Conservation (phyloP, 805 yeast genomes). For the Brettanomyces custersianus region DNA sequence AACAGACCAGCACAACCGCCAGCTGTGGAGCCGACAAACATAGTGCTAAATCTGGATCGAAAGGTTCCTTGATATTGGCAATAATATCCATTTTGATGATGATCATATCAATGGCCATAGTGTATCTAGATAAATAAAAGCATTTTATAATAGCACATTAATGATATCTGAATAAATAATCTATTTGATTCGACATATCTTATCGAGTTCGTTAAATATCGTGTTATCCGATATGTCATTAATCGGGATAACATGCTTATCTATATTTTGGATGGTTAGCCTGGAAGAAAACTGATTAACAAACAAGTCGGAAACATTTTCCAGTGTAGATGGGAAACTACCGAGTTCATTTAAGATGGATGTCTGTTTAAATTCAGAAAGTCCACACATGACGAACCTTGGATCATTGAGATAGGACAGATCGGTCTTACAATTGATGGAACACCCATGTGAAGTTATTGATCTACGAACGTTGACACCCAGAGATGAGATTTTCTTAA, state of each 20-base stretch:
- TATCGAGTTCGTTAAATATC: conserved; percentile 3
- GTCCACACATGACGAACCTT: conserved; percentile 76
- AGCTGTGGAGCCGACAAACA: too few species aligned
- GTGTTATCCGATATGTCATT: conserved; percentile 1
- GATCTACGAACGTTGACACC: conserved; percentile 83
- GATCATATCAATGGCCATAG: too few species aligned
- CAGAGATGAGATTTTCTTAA: conserved; percentile 71
- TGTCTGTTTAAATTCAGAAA: conserved; percentile 53
- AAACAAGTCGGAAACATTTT: conserved; percentile 33
- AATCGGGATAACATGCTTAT: conserved; percentile 3
- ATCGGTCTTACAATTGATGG: conserved; percentile 71
- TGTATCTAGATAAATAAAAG: too few species aligned
- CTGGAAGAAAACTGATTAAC: conserved; percentile 34
- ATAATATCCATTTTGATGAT: too few species aligned
- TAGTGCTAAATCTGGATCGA: too few species aligned
- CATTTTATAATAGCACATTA: too few species aligned
- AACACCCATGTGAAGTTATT: conserved; percentile 84
- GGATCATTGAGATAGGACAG: conserved; percentile 54
- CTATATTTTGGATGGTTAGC: conserved; percentile 21
- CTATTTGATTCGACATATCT: neutral
- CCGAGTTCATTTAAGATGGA: conserved; percentile 30
- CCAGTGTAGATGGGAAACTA: conserved; percentile 9
- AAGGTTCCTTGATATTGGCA: too few species aligned
- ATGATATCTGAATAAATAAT: too few species aligned
- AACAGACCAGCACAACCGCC: neutral